Evolutionary conservation across 495 filamentous ascomycete species (phyloP).

Genomic region (Neurospora sp.): DNA sequence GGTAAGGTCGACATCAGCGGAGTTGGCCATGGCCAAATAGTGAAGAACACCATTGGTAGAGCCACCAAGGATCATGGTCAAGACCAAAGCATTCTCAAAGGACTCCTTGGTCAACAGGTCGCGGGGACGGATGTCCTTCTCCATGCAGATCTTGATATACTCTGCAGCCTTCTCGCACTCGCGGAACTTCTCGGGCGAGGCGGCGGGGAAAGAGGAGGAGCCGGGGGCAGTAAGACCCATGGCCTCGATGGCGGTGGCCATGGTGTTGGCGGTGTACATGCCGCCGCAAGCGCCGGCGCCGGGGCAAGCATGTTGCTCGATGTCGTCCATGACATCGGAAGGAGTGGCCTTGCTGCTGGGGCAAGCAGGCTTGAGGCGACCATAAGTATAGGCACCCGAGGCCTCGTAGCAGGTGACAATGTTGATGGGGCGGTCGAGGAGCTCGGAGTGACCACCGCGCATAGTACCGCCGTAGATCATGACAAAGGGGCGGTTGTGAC

Average conservation of each 20-base stretch:
- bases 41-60: constrained; percentile 91
- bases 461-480: constrained; percentile 87
- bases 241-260: constrained; percentile 92
- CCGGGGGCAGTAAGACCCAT: constrained; percentile 89
- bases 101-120: constrained; percentile 76
- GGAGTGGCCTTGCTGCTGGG: constrained; percentile 38
- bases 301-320: constrained; percentile 80
- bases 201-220: constrained; percentile 80
- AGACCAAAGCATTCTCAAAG: constrained; percentile 87
- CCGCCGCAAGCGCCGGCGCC: constrained; percentile 92
- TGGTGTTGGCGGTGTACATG: constrained; percentile 96
- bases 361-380: constrained; percentile 42
- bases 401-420: constrained; percentile 89
- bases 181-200: constrained; percentile 80
- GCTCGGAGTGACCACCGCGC: constrained; percentile 68
- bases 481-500: constrained; percentile 78
- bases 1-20: constrained; percentile 72
- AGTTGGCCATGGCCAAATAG: constrained; percentile 89
- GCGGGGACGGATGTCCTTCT: constrained; percentile 74
- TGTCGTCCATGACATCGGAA: constrained; percentile 75
- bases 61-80: constrained; percentile 88
- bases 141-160: constrained; percentile 77
- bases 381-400: constrained; percentile 75
- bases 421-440: constrained; percentile 75
- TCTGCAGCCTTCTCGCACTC: constrained; percentile 85